Evolutionary conservation across 768 basidiomycete genomes (phyloP).

Genomic region (Phaeotremella fagi): DNA sequence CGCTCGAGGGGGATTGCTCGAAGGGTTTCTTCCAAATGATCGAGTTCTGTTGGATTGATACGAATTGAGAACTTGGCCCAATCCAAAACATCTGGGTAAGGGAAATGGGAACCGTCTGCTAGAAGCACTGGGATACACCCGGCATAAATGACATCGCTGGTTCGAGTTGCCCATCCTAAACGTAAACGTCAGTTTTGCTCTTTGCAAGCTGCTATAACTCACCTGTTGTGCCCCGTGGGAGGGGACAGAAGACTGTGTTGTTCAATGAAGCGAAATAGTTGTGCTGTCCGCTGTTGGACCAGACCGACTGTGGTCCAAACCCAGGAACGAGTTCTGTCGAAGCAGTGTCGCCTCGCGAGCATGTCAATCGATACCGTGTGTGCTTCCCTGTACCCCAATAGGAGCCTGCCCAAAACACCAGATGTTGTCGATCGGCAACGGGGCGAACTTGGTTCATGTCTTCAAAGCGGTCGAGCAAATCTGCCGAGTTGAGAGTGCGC

Average conservation of each 20-base stretch:
- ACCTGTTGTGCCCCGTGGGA: slow-evolving; percentile 46
- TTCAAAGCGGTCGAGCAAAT: slow-evolving; percentile 35
- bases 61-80: slow-evolving; percentile 50
- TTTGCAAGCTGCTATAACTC: no score
- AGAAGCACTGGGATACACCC: slow-evolving; percentile 52
- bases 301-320: no score
- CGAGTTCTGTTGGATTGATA: slow-evolving; percentile 49
- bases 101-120: slow-evolving; percentile 50
- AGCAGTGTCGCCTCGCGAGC: no score
- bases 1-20: slow-evolving; percentile 41
- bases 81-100: slow-evolving; percentile 50
- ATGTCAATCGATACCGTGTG: slow-evolving; percentile 36
- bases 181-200: not conserved
- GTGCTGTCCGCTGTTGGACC: no score
- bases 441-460: slow-evolving; percentile 34
- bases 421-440: slow-evolving; percentile 27
- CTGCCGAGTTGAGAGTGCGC: slow-evolving; percentile 37
- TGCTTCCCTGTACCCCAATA: slow-evolving; percentile 48
- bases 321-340: no score
- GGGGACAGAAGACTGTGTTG: slow-evolving; percentile 44
- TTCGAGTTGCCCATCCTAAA: slow-evolving; percentile 49
- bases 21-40: slow-evolving; percentile 49
- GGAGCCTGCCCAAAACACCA: slow-evolving; percentile 46
- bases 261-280: slow-evolving; percentile 45
- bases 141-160: slow-evolving; percentile 50